These are phyloP conservation scores for Anastatica hierochuntica DNA, from an alignment of 345 rosid species.

Conservation along the genomic window DNA sequence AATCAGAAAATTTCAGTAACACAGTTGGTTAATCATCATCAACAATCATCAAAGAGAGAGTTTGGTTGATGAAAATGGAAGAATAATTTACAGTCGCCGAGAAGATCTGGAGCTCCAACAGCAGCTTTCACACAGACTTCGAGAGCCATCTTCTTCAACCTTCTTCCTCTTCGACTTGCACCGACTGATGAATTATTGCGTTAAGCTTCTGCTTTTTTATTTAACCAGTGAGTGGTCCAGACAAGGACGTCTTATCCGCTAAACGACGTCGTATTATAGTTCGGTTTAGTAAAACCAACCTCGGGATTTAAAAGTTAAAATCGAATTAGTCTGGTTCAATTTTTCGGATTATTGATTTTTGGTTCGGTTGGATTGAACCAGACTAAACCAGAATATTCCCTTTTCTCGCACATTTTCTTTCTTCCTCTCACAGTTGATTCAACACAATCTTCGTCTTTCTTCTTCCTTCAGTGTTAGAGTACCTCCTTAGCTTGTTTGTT, in stretches of 20 bases:
- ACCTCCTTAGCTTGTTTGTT: neutral
- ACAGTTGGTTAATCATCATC: too few relatives aligned
- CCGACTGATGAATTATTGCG: neutral
- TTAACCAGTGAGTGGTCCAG: neutral
- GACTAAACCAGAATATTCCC: neutral
- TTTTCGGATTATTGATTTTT: neutral
- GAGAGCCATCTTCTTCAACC: constrained; percentile 41
- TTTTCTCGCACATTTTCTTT: neutral
- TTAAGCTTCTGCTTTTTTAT: too few relatives aligned
- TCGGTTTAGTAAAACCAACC: too few relatives aligned
- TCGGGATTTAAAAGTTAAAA: too few relatives aligned
- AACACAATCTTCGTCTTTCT: constrained; percentile 4
- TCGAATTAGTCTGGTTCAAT: neutral
- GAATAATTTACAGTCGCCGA: constrained; percentile 62
- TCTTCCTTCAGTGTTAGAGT: constrained; percentile 1
- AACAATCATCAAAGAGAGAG: neutral
- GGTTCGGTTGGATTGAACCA: constrained; percentile 9
- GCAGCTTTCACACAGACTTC: constrained; percentile 90
- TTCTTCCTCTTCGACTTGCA: neutral
- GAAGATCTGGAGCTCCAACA: constrained; percentile 49
- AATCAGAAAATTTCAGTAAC: too few relatives aligned
- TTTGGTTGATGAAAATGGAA: neutral
- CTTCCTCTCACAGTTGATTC: neutral
- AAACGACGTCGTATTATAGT: too few relatives aligned
- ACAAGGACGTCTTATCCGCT: too few relatives aligned